Evolutionary conservation across 768 basidiomycete genomes (phyloP).

Genomic region (Exsudoporus frostii): DNA sequence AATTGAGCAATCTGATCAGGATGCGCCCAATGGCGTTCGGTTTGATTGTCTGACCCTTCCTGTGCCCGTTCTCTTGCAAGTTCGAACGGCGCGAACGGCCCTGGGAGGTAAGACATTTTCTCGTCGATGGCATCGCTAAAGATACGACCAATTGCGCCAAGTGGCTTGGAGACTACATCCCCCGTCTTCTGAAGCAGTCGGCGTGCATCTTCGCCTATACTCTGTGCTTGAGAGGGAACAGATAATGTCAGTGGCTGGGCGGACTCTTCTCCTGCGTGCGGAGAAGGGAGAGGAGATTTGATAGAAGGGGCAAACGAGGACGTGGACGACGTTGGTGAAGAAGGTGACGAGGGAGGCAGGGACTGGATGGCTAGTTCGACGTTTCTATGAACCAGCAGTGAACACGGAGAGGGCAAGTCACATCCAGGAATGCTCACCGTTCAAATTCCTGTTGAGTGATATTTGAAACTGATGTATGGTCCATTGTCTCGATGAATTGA

Average conservation of each 20-base stretch:
- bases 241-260: slow-evolving; percentile 74
- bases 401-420: slow-evolving; percentile 1
- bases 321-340: slow-evolving; percentile 31
- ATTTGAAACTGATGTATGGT: slow-evolving; percentile 89
- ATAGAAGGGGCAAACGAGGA: slow-evolving; percentile 38
- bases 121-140: slow-evolving; percentile 82
- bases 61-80: slow-evolving; percentile 50
- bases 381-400: slow-evolving; percentile 36
- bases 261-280: slow-evolving; percentile 84
- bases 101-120: slow-evolving; percentile 61
- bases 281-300: slow-evolving; percentile 36
- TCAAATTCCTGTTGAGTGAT: slow-evolving; percentile 95
- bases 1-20: slow-evolving; percentile 35
- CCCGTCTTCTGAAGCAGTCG: slow-evolving; percentile 87
- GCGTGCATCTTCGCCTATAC: slow-evolving; percentile 64
- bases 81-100: slow-evolving; percentile 68
- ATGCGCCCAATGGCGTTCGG: slow-evolving; percentile 38
- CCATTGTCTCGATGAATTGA: slow-evolving; percentile 98
- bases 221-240: slow-evolving; percentile 33
- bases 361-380: slow-evolving; percentile 60
- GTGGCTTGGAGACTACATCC: slow-evolving; percentile 84
- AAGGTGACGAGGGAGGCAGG: slow-evolving; percentile 33
- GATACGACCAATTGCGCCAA: slow-evolving; percentile 86
- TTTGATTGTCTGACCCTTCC: slow-evolving; percentile 35
- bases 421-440: slow-evolving; percentile 39